Evolutionary conservation across 2,329 filamentous ascomycete species (phyloP).

Genomic region (Cladosporium oxysporum): DNA sequence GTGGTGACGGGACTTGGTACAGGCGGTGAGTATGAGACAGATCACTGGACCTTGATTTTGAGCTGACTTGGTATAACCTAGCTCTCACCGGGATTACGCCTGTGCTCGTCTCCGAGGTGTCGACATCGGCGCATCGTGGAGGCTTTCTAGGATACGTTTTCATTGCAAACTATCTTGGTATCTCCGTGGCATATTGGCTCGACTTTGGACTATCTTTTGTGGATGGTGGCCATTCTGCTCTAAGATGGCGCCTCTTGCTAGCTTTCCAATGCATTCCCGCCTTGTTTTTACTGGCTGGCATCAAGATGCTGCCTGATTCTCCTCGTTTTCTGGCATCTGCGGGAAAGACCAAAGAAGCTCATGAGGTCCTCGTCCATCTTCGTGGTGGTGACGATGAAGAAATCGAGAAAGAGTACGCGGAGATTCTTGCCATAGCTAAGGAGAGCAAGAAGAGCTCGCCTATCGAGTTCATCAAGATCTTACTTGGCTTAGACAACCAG

Average conservation of each 20-base stretch:
- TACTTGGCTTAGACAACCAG: constrained; percentile 38
- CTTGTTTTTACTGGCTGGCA: constrained; percentile 41
- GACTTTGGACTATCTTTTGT: constrained; percentile 29
- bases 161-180: constrained; percentile 56
- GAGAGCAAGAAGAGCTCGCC: constrained; percentile 40
- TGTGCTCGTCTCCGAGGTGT: constrained; percentile 52
- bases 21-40: no score
- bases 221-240: constrained; percentile 27
- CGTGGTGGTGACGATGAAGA: constrained; percentile 36
- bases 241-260: constrained; percentile 32
- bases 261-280: constrained; percentile 48
- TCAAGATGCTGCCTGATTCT: constrained; percentile 50
- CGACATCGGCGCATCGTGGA: constrained; percentile 50
- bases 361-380: constrained; percentile 32
- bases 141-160: constrained; percentile 53
- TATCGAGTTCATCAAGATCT: constrained; percentile 42
- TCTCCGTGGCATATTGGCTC: constrained; percentile 38
- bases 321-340: constrained; percentile 40
- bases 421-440: constrained; percentile 39
- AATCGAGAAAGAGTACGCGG: constrained; percentile 35
- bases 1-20: constrained; percentile 56
- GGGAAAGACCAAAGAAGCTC: constrained; percentile 37
- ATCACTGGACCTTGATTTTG: no score
- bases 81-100: constrained; percentile 53
- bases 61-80: no score